Evolutionary conservation across 164 flowering plant species (phyloP), one percentile per base, ranked within the genome.

Genomic region (Macadamia tetraphylla): DNA sequence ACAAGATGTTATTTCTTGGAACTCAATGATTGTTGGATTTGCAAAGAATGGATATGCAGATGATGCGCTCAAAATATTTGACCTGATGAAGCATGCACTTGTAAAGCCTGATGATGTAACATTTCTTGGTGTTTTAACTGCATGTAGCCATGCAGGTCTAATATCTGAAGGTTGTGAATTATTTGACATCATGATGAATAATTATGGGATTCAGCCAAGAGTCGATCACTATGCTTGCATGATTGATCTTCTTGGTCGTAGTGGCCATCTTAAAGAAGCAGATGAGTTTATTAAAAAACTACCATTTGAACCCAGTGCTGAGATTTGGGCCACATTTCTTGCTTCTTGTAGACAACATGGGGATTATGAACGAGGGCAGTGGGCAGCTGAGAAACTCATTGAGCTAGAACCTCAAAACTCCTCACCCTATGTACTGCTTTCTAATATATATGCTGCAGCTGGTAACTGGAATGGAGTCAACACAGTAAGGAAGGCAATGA

Each of bases 41-140:
- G 97, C 96, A 1, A 91, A 90, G 74, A 88, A 91, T 82, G 98
- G 98, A 10, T 80, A 78, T 76, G 97, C 87, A 29, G 86, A 83
- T 65, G 76, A 78, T 73, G 96, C 94, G 17, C 77, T 91, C 11
- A 53, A 74, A 61, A 71, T 82, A 40, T 94, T 88, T 62, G 63
- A 78, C 49, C 76, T 78, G 74, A 88, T 94, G 97, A 76, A 76
- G 63, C 76, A 75, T 69, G 30, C 76, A 29, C 13, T 49, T 62
- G 69, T 86, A 29, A 62, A 64, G 40, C 97, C 97, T 12, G 96
- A 94, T 81, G 89, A 87, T 58, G 79, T 90, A 72, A 94, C 97
- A 59, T 87, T 89, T 73, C 87, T 94, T 56, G 96, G 97, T 46
- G 82, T 87, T 73, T 88, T 94, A 17, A 89, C 88, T 55, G 96